phyloP scores from a whole-genome alignment of 2,329 filamentous ascomycete species.

The Geoglossum cookeanum region DNA sequence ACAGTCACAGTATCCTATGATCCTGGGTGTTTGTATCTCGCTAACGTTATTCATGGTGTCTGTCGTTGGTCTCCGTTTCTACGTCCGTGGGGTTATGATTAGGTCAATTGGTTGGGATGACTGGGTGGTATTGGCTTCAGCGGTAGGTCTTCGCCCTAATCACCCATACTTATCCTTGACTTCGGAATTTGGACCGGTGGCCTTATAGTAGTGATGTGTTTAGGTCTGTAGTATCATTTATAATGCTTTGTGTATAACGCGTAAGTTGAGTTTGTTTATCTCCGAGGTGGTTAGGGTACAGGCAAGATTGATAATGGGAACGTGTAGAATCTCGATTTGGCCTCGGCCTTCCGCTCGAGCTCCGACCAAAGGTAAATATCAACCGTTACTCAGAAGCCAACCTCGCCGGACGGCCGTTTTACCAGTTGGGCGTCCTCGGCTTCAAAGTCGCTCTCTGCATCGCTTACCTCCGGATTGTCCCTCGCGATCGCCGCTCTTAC shows the following conservation, averaged over 20 bases:
- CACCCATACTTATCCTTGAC: neutral
- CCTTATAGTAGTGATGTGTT: neutral
- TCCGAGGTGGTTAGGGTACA: neutral
- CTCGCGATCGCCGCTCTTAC: conserved; percentile 27
- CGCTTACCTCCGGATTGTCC: conserved; percentile 32
- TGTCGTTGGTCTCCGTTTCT: conserved; percentile 25
- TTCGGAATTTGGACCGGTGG: too few species aligned
- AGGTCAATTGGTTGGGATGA: conserved; percentile 28
- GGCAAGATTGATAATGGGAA: neutral
- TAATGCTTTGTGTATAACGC: conserved; percentile 30
- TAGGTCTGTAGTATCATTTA: conserved; percentile 29
- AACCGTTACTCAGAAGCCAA: conserved; percentile 23
- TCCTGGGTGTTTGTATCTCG: conserved; percentile 29
- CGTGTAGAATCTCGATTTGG: conserved; percentile 32
- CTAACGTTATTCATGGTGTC: conserved; percentile 25
- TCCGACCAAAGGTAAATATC: conserved; percentile 24
- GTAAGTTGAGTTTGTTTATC: conserved; percentile 17
- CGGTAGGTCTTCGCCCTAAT: conserved; percentile 11
- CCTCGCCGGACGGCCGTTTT: conserved; percentile 33
- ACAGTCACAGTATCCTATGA: conserved; percentile 28
- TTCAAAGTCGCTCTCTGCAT: conserved; percentile 36
- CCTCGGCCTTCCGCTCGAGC: conserved; percentile 27
- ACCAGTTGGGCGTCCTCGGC: conserved; percentile 35
- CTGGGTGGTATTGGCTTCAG: conserved; percentile 21
- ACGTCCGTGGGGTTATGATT: conserved; percentile 19